These are phyloP conservation scores for Gypsophila paniculata DNA, from an alignment of 179 eudicot species.

Conservation along the genomic window DNA sequence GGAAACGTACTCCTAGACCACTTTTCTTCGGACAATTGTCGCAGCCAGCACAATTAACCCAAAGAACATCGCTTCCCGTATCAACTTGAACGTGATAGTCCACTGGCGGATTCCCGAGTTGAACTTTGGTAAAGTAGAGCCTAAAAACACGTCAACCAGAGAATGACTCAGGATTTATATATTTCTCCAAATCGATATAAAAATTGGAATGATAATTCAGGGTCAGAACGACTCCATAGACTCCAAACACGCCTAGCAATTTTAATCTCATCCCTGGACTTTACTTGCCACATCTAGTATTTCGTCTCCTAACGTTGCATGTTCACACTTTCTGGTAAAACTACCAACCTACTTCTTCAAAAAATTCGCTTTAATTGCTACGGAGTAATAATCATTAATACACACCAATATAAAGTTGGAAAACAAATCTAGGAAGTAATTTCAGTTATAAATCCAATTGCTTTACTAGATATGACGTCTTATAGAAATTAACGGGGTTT, in stretches of 20 bases:
- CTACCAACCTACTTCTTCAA: too few relatives aligned
- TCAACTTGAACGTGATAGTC: conserved; percentile 82
- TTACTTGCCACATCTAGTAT: too few relatives aligned
- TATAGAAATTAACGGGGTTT: not conserved
- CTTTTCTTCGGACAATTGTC: conserved; percentile 67
- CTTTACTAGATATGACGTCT: not conserved
- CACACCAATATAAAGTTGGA: not conserved
- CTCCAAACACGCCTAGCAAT: too few relatives aligned
- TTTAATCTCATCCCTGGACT: too few relatives aligned
- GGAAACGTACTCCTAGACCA: conserved; percentile 58
- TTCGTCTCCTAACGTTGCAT: too few relatives aligned
- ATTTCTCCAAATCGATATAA: not conserved
- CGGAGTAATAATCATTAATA: too few relatives aligned
- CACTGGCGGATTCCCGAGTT: conserved; percentile 68
- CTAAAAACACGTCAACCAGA: conserved; percentile 34
- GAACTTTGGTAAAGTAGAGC: conserved; percentile 71
- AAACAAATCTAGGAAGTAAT: not conserved
- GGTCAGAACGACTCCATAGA: too few relatives aligned
- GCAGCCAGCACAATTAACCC: conserved; percentile 89
- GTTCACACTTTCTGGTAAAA: too few relatives aligned
- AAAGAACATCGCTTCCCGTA: conserved; percentile 90
- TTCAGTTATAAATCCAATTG: not conserved
- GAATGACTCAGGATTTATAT: not conserved
- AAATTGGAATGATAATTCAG: not conserved
- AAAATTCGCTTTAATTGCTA: too few relatives aligned